Conservation (phyloP, 164 flowering plant species). For the Vitis riparia region DNA sequence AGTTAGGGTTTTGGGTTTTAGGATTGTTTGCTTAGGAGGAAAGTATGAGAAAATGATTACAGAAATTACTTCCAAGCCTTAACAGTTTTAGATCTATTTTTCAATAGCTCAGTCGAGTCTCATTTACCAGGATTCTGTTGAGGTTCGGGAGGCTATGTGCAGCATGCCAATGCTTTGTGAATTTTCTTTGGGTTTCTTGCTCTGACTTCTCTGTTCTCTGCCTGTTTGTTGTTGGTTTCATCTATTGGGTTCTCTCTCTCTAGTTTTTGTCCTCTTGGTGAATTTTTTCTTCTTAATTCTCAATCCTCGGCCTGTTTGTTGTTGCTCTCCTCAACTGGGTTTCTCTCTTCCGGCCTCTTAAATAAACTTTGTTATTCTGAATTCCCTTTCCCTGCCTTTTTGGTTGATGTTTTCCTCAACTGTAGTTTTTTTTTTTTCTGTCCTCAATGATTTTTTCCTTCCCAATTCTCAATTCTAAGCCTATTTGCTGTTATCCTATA, state of each 20-base stretch:
- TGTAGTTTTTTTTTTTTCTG: neutral
- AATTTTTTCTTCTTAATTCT: neutral
- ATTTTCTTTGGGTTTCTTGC: conserved; percentile 19
- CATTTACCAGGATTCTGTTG: conserved; percentile 54
- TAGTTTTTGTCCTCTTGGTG: neutral
- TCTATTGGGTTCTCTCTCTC: neutral
- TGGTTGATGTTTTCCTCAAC: no score
- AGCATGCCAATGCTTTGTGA: conserved; percentile 79
- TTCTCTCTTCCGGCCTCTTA: neutral
- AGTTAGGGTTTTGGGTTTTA: no score
- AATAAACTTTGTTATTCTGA: neutral
- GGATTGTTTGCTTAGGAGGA: no score
- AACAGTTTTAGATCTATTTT: no score
- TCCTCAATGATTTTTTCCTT: no score
- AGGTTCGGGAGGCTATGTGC: conserved; percentile 72
- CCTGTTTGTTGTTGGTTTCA: neutral
- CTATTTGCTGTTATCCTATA: neutral
- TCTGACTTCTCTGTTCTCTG: neutral
- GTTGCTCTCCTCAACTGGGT: neutral
- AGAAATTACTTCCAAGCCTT: no score
- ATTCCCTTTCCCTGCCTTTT: no score
- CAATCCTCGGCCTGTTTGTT: no score
- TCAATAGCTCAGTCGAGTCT: no score
- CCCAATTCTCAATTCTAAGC: no score
- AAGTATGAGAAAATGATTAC: no score